Evolutionary conservation across 768 basidiomycete genomes (phyloP).

Genomic region (Tulasnella sp.): DNA sequence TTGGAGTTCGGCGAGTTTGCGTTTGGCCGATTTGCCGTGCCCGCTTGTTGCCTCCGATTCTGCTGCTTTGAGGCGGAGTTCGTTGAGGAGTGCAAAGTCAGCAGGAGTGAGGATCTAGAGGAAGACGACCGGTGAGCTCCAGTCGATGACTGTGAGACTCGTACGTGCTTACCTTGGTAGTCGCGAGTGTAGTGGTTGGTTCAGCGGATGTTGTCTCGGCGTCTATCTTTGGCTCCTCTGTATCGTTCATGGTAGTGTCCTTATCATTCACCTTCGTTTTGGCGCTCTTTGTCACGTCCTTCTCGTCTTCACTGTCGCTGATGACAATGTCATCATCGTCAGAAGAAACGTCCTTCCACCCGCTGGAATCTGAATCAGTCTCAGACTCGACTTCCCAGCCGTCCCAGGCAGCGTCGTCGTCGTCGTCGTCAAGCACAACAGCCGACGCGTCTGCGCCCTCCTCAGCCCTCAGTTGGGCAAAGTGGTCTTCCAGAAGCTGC

Average conservation of each 20-base stretch:
- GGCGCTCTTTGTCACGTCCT: conserved; percentile 22
- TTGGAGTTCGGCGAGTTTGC: conserved; percentile 76
- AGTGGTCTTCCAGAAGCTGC: conserved; percentile 80
- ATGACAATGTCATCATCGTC: conserved; percentile 61
- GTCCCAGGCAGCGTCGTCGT: conserved; percentile 65
- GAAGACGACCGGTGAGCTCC: conserved; percentile 7
- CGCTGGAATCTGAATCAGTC: conserved; percentile 46
- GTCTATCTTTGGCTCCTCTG: conserved; percentile 1
- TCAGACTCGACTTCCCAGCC: conserved; percentile 82
- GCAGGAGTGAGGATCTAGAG: conserved; percentile 88
- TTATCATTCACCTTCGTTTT: conserved; percentile 18
- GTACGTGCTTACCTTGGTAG: conserved; percentile 48
- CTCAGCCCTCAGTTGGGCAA: conserved; percentile 58
- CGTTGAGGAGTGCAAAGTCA: conserved; percentile 84
- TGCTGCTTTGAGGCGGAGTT: conserved; percentile 72
- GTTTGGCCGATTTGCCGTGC: conserved; percentile 63
- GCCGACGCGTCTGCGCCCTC: conserved; percentile 37
- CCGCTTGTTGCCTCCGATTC: conserved; percentile 53
- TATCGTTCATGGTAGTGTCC: conserved; percentile 19
- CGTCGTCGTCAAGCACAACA: conserved; percentile 33
- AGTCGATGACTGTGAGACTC: not conserved
- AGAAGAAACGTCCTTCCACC: conserved; percentile 70
- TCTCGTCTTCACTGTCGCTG: conserved; percentile 76
- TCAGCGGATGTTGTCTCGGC: conserved; percentile 22
- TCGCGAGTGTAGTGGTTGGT: conserved; percentile 56